Evolutionary conservation across 2,329 filamentous ascomycete genomes (phyloP), one percentile per base, ranked within the genome.

Genomic region (Penicillium sp.): DNA sequence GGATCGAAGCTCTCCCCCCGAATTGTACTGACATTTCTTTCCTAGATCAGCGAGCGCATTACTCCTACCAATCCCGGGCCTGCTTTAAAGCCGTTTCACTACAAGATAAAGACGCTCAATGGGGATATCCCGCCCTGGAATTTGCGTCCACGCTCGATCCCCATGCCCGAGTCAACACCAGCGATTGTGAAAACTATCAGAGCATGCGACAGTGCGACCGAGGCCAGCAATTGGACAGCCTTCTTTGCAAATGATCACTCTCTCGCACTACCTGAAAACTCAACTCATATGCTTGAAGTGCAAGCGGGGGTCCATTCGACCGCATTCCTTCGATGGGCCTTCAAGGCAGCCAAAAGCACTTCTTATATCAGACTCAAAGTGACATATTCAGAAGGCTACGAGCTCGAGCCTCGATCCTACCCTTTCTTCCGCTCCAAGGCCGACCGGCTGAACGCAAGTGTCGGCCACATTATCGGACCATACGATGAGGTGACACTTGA

Each of bases 71-170:
- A 46, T 1, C 11, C 34, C 1, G 16, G 23, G 1, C 27, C 53
- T 3, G 2, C 46, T 1, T 50, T 65, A 1, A 60, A 27, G 2
- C 67, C 71, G 2, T 55, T 67, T 1, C 40, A 56, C 2, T 74
- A 75, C 58, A 62, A 65, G 3, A 67, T 76, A 45, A 68, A 60
- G 29, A 74, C 72, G 0, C 31, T 70, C 25, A 76, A 77, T 58
- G 76, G 76, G 1, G 75, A 77, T 34, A 66, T 77, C 5, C 50
- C 72, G 0, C 75, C 75, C 0, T 79, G 76, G 76, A 62, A 70
- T 29, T 57, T 79, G 3, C 65, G 66, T 9, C 70, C 73, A n/a
- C 71, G 76, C 1, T 53, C 59, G 0, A 76, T 77, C n/a, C 75
- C 75, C 0, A 65, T 71, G 64, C 68, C 69, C 0, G 70, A 72